phyloP scores from a whole-genome alignment of 2,329 filamentous ascomycete species.

The Nigrospora sphaerica region DNA sequence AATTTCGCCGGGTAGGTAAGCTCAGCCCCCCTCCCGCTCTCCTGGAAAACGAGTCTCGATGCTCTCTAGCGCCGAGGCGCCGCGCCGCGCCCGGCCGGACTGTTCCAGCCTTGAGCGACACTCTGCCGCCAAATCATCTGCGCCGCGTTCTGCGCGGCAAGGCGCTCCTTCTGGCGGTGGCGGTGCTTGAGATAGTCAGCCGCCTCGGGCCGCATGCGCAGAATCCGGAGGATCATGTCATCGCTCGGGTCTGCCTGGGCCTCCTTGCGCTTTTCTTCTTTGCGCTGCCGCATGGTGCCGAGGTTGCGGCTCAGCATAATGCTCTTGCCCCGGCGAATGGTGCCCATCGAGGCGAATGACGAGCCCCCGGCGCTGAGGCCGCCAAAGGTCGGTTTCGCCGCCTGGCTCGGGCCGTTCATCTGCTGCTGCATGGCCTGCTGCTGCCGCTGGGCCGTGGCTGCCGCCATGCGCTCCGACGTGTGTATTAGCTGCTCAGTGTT shows the following conservation, averaged over 20 bases:
- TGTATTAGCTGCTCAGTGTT: conserved; percentile 84
- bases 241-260: conserved; percentile 95
- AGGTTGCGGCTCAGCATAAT: conserved; percentile 94
- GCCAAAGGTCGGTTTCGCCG: conserved; percentile 42
- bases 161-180: conserved; percentile 86
- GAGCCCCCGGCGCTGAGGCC: conserved; percentile 40
- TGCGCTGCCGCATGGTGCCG: conserved; percentile 91
- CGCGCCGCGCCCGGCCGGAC: conserved; percentile 28
- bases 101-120: conserved; percentile 52
- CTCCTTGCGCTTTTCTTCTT: conserved; percentile 92
- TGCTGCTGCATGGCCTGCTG: conserved; percentile 59
- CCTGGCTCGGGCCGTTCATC: conserved; percentile 52
- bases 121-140: conserved; percentile 94
- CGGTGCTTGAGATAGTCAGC: conserved; percentile 80
- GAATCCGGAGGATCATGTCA: conserved; percentile 93
- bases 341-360: conserved; percentile 59
- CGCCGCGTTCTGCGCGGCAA: conserved; percentile 83
- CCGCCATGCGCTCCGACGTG: conserved; percentile 93
- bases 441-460: conserved; percentile 68
- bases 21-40: too few relatives aligned
- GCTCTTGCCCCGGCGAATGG: conserved; percentile 61
- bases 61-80: conserved; percentile 39
- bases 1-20: too few relatives aligned
- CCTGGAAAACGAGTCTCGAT: too few relatives aligned
- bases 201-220: conserved; percentile 92